These are phyloP conservation scores for Magnolia kwangsiensis DNA, from an alignment of 164 flowering plant species.

Conservation along the genomic window DNA sequence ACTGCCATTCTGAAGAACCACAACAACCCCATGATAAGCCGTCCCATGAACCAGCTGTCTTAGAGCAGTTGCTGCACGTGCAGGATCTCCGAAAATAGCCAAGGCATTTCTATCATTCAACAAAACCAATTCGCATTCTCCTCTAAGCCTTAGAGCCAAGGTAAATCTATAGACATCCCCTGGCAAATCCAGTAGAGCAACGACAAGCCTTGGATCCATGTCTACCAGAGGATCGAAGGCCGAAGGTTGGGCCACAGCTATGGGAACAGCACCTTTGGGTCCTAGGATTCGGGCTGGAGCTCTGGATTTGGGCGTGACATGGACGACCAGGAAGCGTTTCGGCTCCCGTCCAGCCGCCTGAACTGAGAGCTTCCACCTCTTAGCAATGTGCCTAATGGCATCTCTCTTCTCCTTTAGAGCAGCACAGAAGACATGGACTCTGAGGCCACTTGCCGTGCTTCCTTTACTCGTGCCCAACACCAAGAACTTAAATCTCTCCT, in stretches of 20 bases:
- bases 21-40: conserved; percentile 69
- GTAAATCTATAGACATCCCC: conserved; percentile 89
- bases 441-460: conserved; percentile 33
- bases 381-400: conserved; percentile 81
- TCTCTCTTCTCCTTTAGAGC: conserved; percentile 87
- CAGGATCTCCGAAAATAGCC: conserved; percentile 84
- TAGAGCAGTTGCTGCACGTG: conserved; percentile 93
- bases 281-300: conserved; percentile 73
- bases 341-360: conserved; percentile 96
- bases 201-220: conserved; percentile 97
- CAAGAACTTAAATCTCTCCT: conserved; percentile 82
- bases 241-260: conserved; percentile 40
- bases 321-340: conserved; percentile 69
- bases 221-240: conserved; percentile 75
- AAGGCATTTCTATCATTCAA: conserved; percentile 91
- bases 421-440: conserved; percentile 83
- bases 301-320: conserved; percentile 83
- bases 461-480: conserved; percentile 74
- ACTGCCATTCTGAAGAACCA: conserved; percentile 31
- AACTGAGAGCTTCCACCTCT: conserved; percentile 88
- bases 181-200: conserved; percentile 82
- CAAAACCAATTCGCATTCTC: conserved; percentile 96
- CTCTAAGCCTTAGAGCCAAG: conserved; percentile 88
- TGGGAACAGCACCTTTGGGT: conserved; percentile 39
- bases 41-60: conserved; percentile 96